Conservation (phyloP, 2,329 filamentous ascomycete genomes). For the Pseudogymnoascus sp. region DNA sequence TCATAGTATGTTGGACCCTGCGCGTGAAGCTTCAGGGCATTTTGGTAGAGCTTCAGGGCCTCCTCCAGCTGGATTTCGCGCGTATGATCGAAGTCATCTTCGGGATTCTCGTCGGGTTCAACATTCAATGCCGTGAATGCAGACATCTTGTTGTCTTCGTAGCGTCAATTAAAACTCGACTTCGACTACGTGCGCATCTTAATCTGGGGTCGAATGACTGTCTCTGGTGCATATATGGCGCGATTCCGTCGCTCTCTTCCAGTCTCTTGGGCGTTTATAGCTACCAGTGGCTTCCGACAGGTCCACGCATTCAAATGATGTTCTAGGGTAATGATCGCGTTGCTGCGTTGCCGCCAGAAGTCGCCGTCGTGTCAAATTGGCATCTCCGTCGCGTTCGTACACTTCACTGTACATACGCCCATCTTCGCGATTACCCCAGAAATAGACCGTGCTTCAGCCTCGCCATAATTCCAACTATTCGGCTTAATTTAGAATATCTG, state of each 20-base stretch:
- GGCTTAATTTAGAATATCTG: background rate
- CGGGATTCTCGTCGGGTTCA: conserved; percentile 81
- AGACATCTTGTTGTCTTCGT: conserved; percentile 15
- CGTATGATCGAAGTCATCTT: conserved; percentile 89
- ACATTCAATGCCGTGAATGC: conserved; percentile 86
- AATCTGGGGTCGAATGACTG: background rate
- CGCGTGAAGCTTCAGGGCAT: conserved; percentile 81
- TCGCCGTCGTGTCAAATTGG: background rate
- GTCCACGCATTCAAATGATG: background rate
- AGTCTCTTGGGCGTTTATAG: no score
- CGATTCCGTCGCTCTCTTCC: background rate
- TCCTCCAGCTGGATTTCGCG: conserved; percentile 92
- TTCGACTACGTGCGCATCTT: background rate
- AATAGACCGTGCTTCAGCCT: background rate
- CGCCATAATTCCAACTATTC: background rate
- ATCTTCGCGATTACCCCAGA: background rate
- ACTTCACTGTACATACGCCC: background rate
- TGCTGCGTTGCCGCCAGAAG: background rate
- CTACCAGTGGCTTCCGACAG: background rate
- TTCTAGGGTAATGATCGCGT: background rate
- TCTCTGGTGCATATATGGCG: background rate
- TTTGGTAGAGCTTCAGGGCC: conserved; percentile 89
- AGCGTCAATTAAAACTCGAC: background rate
- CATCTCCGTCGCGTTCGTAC: background rate
- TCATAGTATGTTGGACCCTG: conserved; percentile 71